These are phyloP conservation scores for Salix koriyanagi DNA, from an alignment of 345 rosid genomes.

Conservation along the genomic window DNA sequence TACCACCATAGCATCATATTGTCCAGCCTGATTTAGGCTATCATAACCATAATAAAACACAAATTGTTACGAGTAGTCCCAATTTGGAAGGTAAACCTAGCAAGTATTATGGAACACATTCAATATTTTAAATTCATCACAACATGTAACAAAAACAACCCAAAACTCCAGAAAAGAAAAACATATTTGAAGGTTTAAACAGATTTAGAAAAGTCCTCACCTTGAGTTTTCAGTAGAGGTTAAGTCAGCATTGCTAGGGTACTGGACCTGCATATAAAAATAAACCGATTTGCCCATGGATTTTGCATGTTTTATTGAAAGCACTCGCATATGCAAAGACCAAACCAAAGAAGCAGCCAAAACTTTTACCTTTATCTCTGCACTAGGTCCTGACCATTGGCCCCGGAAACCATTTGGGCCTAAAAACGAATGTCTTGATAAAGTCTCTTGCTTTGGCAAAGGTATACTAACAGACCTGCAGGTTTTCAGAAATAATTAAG, in stretches of 20 bases:
- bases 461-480: slow-evolving; percentile 68
- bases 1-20: slow-evolving; percentile 33
- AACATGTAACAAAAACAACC: not conserved
- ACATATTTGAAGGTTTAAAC: not conserved
- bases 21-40: slow-evolving; percentile 51
- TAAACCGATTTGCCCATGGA: slow-evolving; percentile 16
- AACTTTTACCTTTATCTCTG: slow-evolving; percentile 59
- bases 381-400: slow-evolving; percentile 81
- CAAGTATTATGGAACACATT: not conserved
- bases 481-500: slow-evolving; percentile 3
- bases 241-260: slow-evolving; percentile 68
- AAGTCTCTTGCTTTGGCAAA: slow-evolving; percentile 63
- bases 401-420: slow-evolving; percentile 87
- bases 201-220: slow-evolving; percentile 27
- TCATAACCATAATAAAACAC: slow-evolving; percentile 18
- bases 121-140: not conserved
- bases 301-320: not conserved
- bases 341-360: not conserved
- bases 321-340: not conserved
- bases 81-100: not conserved
- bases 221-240: slow-evolving; percentile 40
- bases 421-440: slow-evolving; percentile 86
- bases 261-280: slow-evolving; percentile 55
- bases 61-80: slow-evolving; percentile 24
- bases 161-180: not conserved